Evolutionary conservation across 1,139 yeast genomes (phyloP).

Genomic region (Zhuliangozyma blackwelliae): DNA sequence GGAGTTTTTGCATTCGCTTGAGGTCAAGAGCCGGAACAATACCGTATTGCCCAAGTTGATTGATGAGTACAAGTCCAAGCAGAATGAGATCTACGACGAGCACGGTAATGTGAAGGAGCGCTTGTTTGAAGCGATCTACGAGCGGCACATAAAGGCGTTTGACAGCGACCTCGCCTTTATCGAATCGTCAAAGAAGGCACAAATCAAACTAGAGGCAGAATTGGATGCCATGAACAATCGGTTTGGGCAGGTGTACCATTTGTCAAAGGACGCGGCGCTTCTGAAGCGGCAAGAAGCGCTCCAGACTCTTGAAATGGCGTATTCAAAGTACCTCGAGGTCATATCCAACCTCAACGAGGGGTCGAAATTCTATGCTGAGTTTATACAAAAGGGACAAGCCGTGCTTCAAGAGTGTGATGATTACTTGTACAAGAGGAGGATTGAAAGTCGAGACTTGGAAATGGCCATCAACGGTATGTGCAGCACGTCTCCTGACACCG

Average conservation of each 20-base stretch:
- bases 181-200: constrained; percentile 33
- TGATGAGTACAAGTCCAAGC: constrained; percentile 35
- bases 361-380: constrained; percentile 61
- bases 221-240: constrained; percentile 38
- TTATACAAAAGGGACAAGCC: constrained; percentile 45
- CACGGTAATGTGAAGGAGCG: constrained; percentile 20
- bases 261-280: constrained; percentile 20
- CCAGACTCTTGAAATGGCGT: constrained; percentile 52
- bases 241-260: constrained; percentile 24
- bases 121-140: constrained; percentile 29
- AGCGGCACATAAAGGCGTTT: constrained; percentile 37
- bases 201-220: constrained; percentile 38
- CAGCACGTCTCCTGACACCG: not conserved
- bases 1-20: constrained; percentile 37
- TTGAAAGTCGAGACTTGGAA: constrained; percentile 37
- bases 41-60: constrained; percentile 52
- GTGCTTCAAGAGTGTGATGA: constrained; percentile 51
- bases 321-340: constrained; percentile 52
- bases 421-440: constrained; percentile 49
- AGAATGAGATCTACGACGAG: constrained; percentile 12
- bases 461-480: constrained; percentile 3
- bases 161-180: constrained; percentile 37
- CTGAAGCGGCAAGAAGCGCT: constrained; percentile 46
- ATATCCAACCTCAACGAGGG: constrained; percentile 66
- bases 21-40: constrained; percentile 42